Base-by-base conservation (phyloP, 2,329 filamentous ascomycete genomes). In the Neobulgaria alba region DNA sequence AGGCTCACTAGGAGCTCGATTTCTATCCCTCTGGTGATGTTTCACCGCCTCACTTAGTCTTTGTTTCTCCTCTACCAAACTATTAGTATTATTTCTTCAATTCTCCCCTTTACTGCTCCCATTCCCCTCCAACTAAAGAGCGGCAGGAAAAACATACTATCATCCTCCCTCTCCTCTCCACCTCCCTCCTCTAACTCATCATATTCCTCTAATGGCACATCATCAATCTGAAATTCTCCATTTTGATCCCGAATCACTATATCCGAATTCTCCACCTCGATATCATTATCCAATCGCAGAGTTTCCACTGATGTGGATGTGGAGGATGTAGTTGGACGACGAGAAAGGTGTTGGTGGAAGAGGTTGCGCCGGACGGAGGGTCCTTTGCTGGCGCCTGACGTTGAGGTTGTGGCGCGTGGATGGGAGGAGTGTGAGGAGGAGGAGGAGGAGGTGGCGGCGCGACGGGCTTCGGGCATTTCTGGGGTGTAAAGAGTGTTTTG, bases 231-330 rank as follows among this genome's bases (percentile, higher is more conserved):
- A 42, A 79, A 69, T 49, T 81, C 76, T 36, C 77, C 78, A 52
- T 79, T 72, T 58, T 72, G 64, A 53, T 81, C 72, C 48, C 78
- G 67, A 33, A 80, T 71, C 7, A 82, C 72, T 43, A 82, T 80
- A 50, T 79, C 76, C 1, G 59, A 61, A 1, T 61, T 56, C 18
- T 71, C 61, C 35, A 61, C 64, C n/a, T 48, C 49, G 12, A 64
- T 61, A 35, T 71, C 67, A 38, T 62, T 61, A 43, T 72, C 69
- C n/a, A 73, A 60, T 36, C 68, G 66, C 41, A 73, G 51, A 29
- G 66, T 69, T 47, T 74, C 71, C 36, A 61, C 62, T 10, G 68
- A 64, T 19, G 57, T 57, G 7, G 60, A 61, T 5, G 60, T 61
- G 23, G 61, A 57, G 15, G 60, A 61, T 12, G 65, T 65, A 3